Evolutionary conservation across 2,329 filamentous ascomycete species (phyloP).

Genomic region (Ophiocordyceps camponoti-saundersi): DNA sequence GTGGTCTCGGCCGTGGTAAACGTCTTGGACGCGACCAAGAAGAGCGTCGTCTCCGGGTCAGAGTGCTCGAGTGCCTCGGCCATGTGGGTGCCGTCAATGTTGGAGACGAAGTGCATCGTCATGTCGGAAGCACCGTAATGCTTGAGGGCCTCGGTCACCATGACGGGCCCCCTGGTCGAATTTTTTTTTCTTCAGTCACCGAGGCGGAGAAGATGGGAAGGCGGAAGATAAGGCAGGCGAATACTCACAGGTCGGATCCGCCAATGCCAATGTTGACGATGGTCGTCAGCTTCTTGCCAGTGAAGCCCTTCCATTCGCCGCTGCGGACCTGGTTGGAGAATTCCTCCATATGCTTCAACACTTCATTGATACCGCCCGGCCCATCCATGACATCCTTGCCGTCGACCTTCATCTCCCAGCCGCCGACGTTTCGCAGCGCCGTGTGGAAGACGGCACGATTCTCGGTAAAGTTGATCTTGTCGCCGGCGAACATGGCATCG

Average conservation of each 20-base stretch:
- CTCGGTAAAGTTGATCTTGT: constrained; percentile 99
- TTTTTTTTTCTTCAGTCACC: constrained; percentile 1
- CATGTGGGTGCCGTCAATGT: constrained; percentile 98
- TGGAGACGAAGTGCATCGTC: constrained; percentile 96
- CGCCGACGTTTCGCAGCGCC: constrained; percentile 78
- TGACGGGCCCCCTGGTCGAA: constrained; percentile 65
- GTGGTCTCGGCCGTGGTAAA: constrained; percentile 97
- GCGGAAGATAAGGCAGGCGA: background rate
- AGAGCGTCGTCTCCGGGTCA: constrained; percentile 94
- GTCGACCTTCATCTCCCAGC: constrained; percentile 69
- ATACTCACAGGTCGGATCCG: constrained; percentile 81
- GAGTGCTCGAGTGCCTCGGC: constrained; percentile 79
- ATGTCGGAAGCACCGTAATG: constrained; percentile 73
- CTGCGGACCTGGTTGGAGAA: constrained; percentile 91
- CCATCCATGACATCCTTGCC: constrained; percentile 85
- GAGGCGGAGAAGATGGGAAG: background rate
- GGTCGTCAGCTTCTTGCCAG: constrained; percentile 91
- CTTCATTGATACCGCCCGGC: constrained; percentile 73
- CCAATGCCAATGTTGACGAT: constrained; percentile 97
- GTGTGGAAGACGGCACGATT: constrained; percentile 89
- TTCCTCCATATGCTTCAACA: constrained; percentile 94
- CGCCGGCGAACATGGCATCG: constrained; percentile 92
- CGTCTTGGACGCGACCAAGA: constrained; percentile 96
- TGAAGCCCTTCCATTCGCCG: constrained; percentile 92
- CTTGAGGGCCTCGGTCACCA: constrained; percentile 97